Evolutionary conservation across 2,329 filamentous ascomycete genomes (phyloP), one percentile per base, ranked within the genome.

Genomic region (Aspergillus sp.): DNA sequence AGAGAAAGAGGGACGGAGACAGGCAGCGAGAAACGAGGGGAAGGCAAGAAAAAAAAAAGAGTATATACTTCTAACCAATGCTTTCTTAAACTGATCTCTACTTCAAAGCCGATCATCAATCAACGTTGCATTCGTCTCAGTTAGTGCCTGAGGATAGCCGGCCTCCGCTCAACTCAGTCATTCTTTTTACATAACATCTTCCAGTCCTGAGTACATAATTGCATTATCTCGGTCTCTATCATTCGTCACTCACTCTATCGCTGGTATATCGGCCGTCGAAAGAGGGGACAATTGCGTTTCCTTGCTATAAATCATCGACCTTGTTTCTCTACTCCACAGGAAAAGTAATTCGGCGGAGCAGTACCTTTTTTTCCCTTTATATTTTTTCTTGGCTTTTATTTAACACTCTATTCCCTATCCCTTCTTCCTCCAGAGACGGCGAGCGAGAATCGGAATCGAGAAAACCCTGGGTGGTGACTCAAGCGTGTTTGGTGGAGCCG

Each of bases 181-280:
- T 66, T 67, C 55, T 55, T 65, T 64, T 69, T 70, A 71, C 69
- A 62, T 68, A 71, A 70, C 24, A 53, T 50, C 49, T 67, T 67
- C 55, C 45, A 11, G 16, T 54, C 16, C 24, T 36, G 52, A 32
- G 50, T 45, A 61, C 60, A 60, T 54, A 61, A 59, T 57, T 36
- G 12, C 47, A 57, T 58, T 53, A 56, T 59, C 52, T 50, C 39
- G 49, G 31, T 47, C 42, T 26, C 55, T 52, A n/a, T 54, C 51
- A 62, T 64, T 63, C 54, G 58, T 60, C 51, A 52, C 56, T 51
- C 59, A 52, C 42, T 45, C 58, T 62, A 60, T 59, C 60, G 58
- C 24, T 31, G 26, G 9, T 47, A 47, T 47, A 24, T 47, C 22
- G 45, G 36, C 36, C 6, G 36, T 18, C 36, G 16, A 42, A 42